These are phyloP conservation scores for Trifolium pratense DNA, from an alignment of 306 rosid genomes.

Conservation along the genomic window DNA sequence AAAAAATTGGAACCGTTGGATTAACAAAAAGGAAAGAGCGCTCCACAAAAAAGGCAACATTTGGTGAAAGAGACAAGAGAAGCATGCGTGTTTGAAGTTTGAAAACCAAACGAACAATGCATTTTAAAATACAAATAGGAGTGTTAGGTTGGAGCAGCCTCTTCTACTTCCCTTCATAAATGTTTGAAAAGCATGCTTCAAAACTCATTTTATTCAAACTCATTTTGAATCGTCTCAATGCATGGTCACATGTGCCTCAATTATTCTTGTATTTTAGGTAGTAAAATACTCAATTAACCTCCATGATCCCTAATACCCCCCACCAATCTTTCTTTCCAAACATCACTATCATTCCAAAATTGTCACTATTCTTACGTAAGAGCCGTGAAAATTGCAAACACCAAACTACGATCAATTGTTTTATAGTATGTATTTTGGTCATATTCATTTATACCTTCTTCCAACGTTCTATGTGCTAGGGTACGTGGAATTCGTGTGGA, in stretches of 20 bases:
- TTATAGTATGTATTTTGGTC: constrained; percentile 28
- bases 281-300: constrained; percentile 26
- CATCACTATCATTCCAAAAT: constrained; percentile 26
- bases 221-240: constrained; percentile 28
- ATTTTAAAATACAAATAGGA: neutral
- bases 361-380: constrained; percentile 43
- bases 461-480: constrained; percentile 33
- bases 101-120: constrained; percentile 23
- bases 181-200: constrained; percentile 33
- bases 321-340: constrained; percentile 28
- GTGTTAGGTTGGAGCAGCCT: constrained; percentile 58
- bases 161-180: constrained; percentile 23
- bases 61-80: constrained; percentile 31
- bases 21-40: too few relatives aligned
- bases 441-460: constrained; percentile 1
- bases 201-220: constrained; percentile 45
- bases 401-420: constrained; percentile 1
- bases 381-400: constrained; percentile 28
- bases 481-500: constrained; percentile 7
- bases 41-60: too few relatives aligned
- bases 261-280: neutral
- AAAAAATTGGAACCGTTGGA: too few relatives aligned
- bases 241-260: neutral
- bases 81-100: constrained; percentile 64
- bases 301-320: constrained; percentile 29